Base-by-base conservation (phyloP, 768 basidiomycete species). In the Termitomyces sp. region DNA sequence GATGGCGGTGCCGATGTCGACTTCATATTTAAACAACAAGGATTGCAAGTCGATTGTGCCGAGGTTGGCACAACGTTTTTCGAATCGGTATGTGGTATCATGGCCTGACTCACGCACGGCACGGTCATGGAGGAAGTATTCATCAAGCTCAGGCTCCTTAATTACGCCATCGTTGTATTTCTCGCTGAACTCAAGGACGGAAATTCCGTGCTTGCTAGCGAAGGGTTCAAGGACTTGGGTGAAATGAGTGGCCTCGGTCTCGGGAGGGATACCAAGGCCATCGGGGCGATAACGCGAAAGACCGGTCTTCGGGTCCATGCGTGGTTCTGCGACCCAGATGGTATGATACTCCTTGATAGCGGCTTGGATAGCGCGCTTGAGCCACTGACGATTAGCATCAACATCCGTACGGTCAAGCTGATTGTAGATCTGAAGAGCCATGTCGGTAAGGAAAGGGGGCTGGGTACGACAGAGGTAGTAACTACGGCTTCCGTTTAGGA, bases 271-370 rank as follows among this genome's bases (percentile, higher is more conserved):
- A 30, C 97, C 97, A 10, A 93, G 69, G 14, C 97, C 97, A 60
- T 89, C 92, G 9, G 96, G 96, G 30, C 95, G 87, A 74, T 87
- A 99, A 49, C 97, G 86, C 0, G 95, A 97, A 16, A 99, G 82
- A 26, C 97, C 96, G 16, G 94, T 94, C 73, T 90, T 91, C 46
- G 88, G 87, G 71, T 99, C 95, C 65, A 98, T 88, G 24, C 97
- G 89, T 28, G 96, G 97, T 67, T 90, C 87, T 2, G 92, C 88
- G 60, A 95, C 87, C 97, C 97, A 99, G 63, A 98, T 85, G 43
- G 90, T 92, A 75, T 99, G 96, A 70, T 99, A 99, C 69, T 99
- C 96, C 74, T 98, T 97, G 77, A 99, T 94, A 28, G 96, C 96
- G 10, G 95, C 95, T 70, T 91, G 92, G 57, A 99, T 97, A 3